These are phyloP conservation scores for Cupressus sempervirens DNA, from an alignment of 75 land plant genomes.

Conservation along the genomic window DNA sequence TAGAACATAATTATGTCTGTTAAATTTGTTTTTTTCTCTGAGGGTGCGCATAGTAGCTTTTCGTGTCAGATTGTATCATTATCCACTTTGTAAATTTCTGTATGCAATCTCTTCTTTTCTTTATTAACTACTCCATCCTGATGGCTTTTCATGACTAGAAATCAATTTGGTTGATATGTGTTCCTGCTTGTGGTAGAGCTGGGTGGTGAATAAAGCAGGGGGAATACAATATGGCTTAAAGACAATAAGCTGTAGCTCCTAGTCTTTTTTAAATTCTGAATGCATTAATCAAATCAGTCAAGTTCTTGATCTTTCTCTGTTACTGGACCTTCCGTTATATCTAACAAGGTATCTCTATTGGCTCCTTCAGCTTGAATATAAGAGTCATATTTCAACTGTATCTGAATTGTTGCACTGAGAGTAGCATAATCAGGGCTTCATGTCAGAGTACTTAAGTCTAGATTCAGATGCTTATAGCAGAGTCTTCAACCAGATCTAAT, in stretches of 20 bases:
- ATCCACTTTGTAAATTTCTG: background rate
- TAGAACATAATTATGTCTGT: background rate
- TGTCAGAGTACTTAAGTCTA: background rate
- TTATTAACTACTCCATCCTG: background rate
- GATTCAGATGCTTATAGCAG: background rate
- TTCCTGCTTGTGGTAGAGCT: background rate
- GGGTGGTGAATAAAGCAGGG: background rate
- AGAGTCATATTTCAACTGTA: background rate
- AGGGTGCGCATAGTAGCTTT: background rate
- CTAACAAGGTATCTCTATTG: background rate
- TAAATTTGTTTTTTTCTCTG: background rate
- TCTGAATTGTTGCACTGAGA: background rate
- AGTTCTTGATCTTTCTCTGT: background rate
- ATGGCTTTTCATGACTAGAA: background rate
- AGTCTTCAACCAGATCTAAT: background rate
- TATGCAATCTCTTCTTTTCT: background rate
- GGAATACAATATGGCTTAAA: background rate
- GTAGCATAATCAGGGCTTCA: background rate
- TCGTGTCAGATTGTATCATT: background rate
- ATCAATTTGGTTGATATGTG: background rate
- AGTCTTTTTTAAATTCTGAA: background rate
- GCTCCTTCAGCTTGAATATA: background rate
- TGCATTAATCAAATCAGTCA: background rate
- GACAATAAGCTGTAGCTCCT: background rate
- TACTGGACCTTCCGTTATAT: background rate